Conservation (phyloP, 2,329 filamentous ascomycete species). For the Botrytis cinerea region DNA sequence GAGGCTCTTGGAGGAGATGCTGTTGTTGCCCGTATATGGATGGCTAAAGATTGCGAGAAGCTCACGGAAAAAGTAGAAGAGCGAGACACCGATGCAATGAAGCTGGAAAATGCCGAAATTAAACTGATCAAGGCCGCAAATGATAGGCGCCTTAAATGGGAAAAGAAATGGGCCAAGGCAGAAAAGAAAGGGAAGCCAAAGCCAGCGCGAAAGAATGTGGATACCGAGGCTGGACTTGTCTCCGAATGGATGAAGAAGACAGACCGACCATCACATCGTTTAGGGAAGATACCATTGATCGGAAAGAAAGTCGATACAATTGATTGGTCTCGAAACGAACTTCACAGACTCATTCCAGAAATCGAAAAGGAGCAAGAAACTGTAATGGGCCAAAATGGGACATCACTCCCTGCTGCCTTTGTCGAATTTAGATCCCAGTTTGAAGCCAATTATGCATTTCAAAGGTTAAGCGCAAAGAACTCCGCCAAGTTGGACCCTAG, state of each 20-base stretch:
- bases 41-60: slow-evolving; percentile 74
- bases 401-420: slow-evolving; percentile 68
- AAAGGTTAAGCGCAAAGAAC: slow-evolving; percentile 80
- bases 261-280: slow-evolving; percentile 73
- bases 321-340: slow-evolving; percentile 78
- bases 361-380: slow-evolving; percentile 67
- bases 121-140: slow-evolving; percentile 80
- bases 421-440: slow-evolving; percentile 83
- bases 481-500: slow-evolving; percentile 78
- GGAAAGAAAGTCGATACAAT: slow-evolving; percentile 94
- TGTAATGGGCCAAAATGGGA: slow-evolving; percentile 57
- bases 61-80: slow-evolving; percentile 79
- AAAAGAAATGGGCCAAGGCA: slow-evolving; percentile 51
- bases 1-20: slow-evolving; percentile 69
- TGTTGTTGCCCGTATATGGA: slow-evolving; percentile 80
- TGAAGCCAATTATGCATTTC: slow-evolving; percentile 81
- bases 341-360: slow-evolving; percentile 71
- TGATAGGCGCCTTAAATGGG: slow-evolving; percentile 55
- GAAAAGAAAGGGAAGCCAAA: slow-evolving; percentile 32
- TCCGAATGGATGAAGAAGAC: slow-evolving; percentile 71
- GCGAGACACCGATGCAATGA: slow-evolving; percentile 75
- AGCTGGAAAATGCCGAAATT: slow-evolving; percentile 84
- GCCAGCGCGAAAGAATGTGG: slow-evolving; percentile 49
- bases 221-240: slow-evolving; percentile 67
- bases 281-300: slow-evolving; percentile 68